Evolutionary conservation across 2,329 filamentous ascomycete species (phyloP).

Genomic region (Plectosphaerella cucumerina): DNA sequence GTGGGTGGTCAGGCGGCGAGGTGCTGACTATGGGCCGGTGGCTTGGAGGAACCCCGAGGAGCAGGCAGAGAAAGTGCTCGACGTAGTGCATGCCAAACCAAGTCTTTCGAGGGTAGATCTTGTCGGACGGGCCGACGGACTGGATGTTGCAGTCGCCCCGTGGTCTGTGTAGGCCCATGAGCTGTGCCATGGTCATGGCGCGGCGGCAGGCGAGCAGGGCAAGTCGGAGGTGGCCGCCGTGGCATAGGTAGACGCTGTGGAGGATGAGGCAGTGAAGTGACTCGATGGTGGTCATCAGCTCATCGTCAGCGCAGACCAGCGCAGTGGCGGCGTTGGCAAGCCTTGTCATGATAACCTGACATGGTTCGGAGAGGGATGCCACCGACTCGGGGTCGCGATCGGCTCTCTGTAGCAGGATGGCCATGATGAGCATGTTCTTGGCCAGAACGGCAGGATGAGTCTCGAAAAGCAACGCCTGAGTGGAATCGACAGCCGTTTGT

Average conservation of each 20-base stretch:
- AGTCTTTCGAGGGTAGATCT: conserved; percentile 2
- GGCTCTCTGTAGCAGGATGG: neutral
- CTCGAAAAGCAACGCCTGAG: neutral
- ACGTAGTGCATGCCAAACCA: conserved; percentile 33
- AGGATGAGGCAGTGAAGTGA: conserved; percentile 48
- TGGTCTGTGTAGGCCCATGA: conserved; percentile 29
- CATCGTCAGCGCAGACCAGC: conserved; percentile 40
- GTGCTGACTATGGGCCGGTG: conserved; percentile 12
- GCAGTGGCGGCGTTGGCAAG: conserved; percentile 22
- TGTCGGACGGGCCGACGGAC: conserved; percentile 4
- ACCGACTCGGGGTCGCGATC: too few species aligned
- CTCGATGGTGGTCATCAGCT: conserved; percentile 38
- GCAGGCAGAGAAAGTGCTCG: conserved; percentile 32
- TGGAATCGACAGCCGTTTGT: neutral
- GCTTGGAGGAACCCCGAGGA: conserved; percentile 33
- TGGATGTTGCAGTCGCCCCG: conserved; percentile 5
- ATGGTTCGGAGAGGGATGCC: conserved; percentile 12
- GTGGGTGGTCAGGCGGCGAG: conserved; percentile 17
- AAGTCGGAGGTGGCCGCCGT: conserved; percentile 39
- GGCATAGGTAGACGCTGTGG: conserved; percentile 40
- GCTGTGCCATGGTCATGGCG: conserved; percentile 38
- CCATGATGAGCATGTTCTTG: neutral
- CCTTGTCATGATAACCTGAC: conserved; percentile 25
- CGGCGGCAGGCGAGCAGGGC: conserved; percentile 41
- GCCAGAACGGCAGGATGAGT: neutral